A percentile compares a stretch with the other conserved stretches of the same genome.
Conservation (phyloP, 352 stramenopile species). For the Pythium rhizo-oryzae region DNA sequence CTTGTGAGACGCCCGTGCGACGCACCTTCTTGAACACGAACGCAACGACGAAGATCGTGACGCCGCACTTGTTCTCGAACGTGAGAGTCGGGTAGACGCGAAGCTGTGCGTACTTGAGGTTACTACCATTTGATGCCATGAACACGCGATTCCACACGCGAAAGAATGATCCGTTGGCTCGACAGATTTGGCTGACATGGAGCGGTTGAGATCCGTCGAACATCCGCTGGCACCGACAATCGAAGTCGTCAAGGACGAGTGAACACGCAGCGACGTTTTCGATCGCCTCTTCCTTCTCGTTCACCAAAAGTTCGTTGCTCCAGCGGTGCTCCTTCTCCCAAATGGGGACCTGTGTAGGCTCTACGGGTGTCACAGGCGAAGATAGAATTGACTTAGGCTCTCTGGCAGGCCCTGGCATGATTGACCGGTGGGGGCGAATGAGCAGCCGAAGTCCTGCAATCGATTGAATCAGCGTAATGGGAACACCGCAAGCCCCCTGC, state of each 20-base stretch:
- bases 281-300: conserved; percentile 58
- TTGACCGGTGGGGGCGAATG: conserved; percentile 51
- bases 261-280: conserved; percentile 70
- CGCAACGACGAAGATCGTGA: conserved; percentile 64
- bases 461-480: conserved; percentile 60
- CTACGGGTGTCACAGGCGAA: background rate
- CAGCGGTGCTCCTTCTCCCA: conserved; percentile 61
- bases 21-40: conserved; percentile 85
- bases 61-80: conserved; percentile 81
- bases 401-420: background rate
- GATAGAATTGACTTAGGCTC: background rate
- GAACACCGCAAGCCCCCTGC: conserved; percentile 61
- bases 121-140: conserved; percentile 65
- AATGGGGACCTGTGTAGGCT: conserved; percentile 5
- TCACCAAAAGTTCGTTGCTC: conserved; percentile 83
- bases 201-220: conserved; percentile 75
- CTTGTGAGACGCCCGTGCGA: conserved; percentile 45
- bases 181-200: conserved; percentile 70
- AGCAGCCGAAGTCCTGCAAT: conserved; percentile 64
- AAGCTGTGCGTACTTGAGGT: conserved; percentile 69
- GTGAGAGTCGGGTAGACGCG: conserved; percentile 63
- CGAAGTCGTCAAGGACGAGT: conserved; percentile 68
- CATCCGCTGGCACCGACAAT: conserved; percentile 80
- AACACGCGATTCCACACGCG: conserved; percentile 65
- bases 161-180: conserved; percentile 73